These are phyloP conservation scores for Nicotiana tabacum DNA, from an alignment of 257 asterid genomes.

Conservation along the genomic window DNA sequence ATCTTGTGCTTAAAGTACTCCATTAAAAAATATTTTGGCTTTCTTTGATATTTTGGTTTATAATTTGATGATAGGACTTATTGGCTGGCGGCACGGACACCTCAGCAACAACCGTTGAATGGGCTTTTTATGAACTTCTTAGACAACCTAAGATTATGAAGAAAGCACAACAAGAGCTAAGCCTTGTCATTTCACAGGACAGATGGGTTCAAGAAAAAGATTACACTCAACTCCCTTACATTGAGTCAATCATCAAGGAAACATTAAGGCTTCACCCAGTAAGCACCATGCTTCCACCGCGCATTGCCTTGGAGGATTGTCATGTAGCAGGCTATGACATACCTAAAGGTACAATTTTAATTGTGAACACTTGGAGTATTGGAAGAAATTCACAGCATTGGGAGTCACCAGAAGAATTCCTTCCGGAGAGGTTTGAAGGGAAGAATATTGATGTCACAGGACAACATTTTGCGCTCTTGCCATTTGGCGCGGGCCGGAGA, in stretches of 20 bases:
- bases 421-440: conserved; percentile 30
- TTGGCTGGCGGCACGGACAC: conserved; percentile 20
- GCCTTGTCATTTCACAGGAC: not conserved
- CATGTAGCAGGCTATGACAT: conserved; percentile 26
- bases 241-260: conserved; percentile 31
- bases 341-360: conserved; percentile 21
- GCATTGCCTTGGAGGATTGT: conserved; percentile 24
- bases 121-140: conserved; percentile 17
- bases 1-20: not conserved
- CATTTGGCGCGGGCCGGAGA: conserved; percentile 20
- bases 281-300: conserved; percentile 21
- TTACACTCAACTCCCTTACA: conserved; percentile 20
- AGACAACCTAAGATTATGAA: conserved; percentile 16
- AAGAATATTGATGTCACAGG: conserved; percentile 13
- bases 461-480: conserved; percentile 15
- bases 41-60: not conserved
- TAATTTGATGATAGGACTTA: not conserved
- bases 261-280: conserved; percentile 27
- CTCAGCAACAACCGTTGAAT: conserved; percentile 22
- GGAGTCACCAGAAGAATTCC: conserved; percentile 22
- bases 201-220: conserved; percentile 20
- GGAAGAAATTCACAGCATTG: conserved; percentile 25
- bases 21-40: not conserved
- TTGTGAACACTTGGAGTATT: conserved; percentile 24
- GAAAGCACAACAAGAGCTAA: conserved; percentile 21